Base-by-base conservation (phyloP, 2,329 filamentous ascomycete genomes). In the Pezicula radicicola region DNA sequence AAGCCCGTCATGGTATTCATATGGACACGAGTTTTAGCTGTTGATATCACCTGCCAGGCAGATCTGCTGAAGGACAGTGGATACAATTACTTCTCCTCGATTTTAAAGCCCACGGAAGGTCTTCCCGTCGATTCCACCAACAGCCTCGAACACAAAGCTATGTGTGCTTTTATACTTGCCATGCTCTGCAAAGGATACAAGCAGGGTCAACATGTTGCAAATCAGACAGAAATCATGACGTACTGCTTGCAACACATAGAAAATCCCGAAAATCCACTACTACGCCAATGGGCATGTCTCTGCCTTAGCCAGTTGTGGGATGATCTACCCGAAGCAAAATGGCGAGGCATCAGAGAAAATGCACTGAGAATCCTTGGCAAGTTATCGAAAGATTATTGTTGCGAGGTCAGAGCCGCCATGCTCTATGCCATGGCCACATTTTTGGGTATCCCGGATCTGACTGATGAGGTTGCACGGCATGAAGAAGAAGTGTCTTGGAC, bases 1-100 rank as follows among this genome's bases (percentile, higher is more conserved):
- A 97, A 97, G 66, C 93, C 94, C 0, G 92, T 97, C 54, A 97
- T 99, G 94, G 92, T 99, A 5, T 99, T 97, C 70, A 99, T 99
- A 57, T 99, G 94, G 94, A 92, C 94, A 6, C 84, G 94, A 46
- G 91, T 99, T 41, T 83, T 99, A 58, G 94, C 94, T 7, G 94
- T 99, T 6, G 94, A 99, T 65, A 86, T 94, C 54, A 90, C 89
- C 1, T 97, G 94, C 65, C 94, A 99, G 69, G 85, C 87, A 56
- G 94, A 99, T 68, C 76, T 99, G 12, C 84, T 97, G 61, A 97
- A 97, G 71, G 94, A 99, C 66, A 96, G 92, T 63, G 94, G 94
- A 6, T 97, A 96, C 66, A 90, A 91, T 63, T 99, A 99, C 72
- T 99, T 99, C 68, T 91, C 94, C 48, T 87, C 87, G 56, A 96